Evolutionary conservation across 2,329 filamentous ascomycete genomes (phyloP).

Genomic region (Aureobasidium sp.): DNA sequence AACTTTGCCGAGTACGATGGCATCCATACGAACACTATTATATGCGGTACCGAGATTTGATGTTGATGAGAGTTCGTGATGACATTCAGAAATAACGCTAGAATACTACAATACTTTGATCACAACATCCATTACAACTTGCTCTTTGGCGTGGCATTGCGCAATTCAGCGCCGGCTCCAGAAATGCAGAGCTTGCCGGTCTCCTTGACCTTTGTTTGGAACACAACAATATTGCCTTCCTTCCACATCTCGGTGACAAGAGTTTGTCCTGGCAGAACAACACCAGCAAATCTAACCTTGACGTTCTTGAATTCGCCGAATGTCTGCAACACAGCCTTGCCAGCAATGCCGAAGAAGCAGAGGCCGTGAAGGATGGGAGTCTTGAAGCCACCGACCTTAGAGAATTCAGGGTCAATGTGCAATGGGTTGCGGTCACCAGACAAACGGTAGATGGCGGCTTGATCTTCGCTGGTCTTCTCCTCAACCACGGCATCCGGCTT

Average conservation of each 20-base stretch:
- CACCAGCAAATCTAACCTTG: constrained; percentile 85
- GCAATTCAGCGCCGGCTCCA: constrained; percentile 70
- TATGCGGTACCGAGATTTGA: background rate
- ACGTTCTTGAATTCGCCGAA: constrained; percentile 83
- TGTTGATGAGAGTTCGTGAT: constrained; percentile 10
- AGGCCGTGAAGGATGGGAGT: constrained; percentile 93
- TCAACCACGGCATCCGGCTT: constrained; percentile 75
- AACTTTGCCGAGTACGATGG: background rate
- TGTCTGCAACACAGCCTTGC: constrained; percentile 79
- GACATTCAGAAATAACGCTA: constrained; percentile 6
- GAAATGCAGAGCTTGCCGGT: constrained; percentile 84
- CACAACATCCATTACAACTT: constrained; percentile 37
- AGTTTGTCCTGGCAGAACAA: constrained; percentile 82
- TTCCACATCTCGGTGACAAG: constrained; percentile 92
- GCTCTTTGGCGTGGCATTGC: constrained; percentile 41
- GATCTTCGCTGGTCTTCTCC: constrained; percentile 78
- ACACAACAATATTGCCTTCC: constrained; percentile 69
- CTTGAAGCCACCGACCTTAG: constrained; percentile 92
- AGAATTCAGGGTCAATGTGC: constrained; percentile 90
- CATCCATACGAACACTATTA: background rate
- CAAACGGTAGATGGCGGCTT: constrained; percentile 87
- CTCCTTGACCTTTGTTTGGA: constrained; percentile 85
- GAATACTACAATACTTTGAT: constrained; percentile 9
- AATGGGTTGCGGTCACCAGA: constrained; percentile 95
- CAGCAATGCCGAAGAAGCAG: constrained; percentile 85